Evolutionary conservation across 768 basidiomycete genomes (phyloP), one percentile per base, ranked within the genome.

Genomic region (Punctularia strigosozonata): DNA sequence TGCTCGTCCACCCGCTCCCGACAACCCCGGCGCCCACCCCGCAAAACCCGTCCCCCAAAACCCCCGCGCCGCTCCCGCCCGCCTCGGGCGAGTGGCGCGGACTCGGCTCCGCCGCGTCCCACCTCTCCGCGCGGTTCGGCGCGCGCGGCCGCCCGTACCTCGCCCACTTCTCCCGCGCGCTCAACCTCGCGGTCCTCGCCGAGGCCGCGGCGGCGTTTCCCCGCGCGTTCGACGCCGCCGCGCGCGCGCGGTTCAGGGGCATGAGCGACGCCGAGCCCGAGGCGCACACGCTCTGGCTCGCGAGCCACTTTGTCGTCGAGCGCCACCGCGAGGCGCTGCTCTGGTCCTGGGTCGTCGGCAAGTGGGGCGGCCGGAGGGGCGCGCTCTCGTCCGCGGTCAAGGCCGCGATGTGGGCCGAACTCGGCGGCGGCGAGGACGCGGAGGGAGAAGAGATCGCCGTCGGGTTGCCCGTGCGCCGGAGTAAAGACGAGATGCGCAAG

Each of bases 111-210:
- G 56, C 56, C 22, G 56, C 54, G 15, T 52, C 49, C 39, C 49
- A 63, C 3, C 50, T 67, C 18, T 32, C 36, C 31, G 20, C 52
- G 28, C 63, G 66, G 35, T 68, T 68, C 38, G 66, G 64, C 21
- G 40, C 34, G 8, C 55, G 64, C 0, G 43, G 43, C 6, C 54
- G 66, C 4, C 60, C 64, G 0, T 68, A 68, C 45, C 54, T 62
- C 38, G 52, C 56, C 5, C 66, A 68, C 54, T 57, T 59, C 25
- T 63, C 61, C 19, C 63, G 63, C 31, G 42, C 57, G 1, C 45
- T 62, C 10, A 58, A 61, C 17, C 34, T 50, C 6, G 46, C 64
- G 1, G 33, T 66, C 17, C 42, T 64, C 30, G 51, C 50, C 36
- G 66, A 68, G 44, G 40, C 56, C 25, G 53, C 54, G 14, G 33